phyloP scores from a whole-genome alignment of 164 flowering plant species.

The Chloranthus sessilifolius region DNA sequence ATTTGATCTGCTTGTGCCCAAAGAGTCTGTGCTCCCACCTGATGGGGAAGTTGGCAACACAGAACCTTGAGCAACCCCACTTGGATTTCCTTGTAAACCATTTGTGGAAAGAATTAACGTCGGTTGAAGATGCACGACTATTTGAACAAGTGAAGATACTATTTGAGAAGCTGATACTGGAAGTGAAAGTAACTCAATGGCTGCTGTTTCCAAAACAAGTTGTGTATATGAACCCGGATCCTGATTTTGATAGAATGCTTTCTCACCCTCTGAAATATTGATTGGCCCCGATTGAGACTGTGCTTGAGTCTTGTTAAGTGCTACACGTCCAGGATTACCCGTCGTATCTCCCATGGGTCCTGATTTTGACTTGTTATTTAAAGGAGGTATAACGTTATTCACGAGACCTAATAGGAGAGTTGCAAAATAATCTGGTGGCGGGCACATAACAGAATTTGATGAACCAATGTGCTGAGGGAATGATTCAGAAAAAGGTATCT shows the following conservation, averaged over 20 bases:
- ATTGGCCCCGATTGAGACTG: constrained; percentile 49
- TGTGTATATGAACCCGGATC: constrained; percentile 98
- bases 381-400: constrained; percentile 82
- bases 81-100: constrained; percentile 58
- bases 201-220: constrained; percentile 91
- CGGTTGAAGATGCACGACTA: constrained; percentile 85
- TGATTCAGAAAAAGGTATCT: constrained; percentile 96
- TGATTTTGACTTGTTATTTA: constrained; percentile 54
- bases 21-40: constrained; percentile 91
- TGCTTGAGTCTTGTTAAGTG: constrained; percentile 47
- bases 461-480: constrained; percentile 77
- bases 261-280: constrained; percentile 61
- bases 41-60: constrained; percentile 92
- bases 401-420: constrained; percentile 74
- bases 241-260: constrained; percentile 86
- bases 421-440: constrained; percentile 90
- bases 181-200: constrained; percentile 88
- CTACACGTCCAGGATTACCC: constrained; percentile 38
- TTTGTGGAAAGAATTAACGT: constrained; percentile 83
- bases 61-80: constrained; percentile 54
- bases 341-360: constrained; percentile 51
- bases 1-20: constrained; percentile 66
- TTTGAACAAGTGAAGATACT: constrained; percentile 80
- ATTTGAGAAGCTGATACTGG: constrained; percentile 83
- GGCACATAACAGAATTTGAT: constrained; percentile 66